Conservation (phyloP, 2,329 filamentous ascomycete species). For the Hymenoscyphus scutula region DNA sequence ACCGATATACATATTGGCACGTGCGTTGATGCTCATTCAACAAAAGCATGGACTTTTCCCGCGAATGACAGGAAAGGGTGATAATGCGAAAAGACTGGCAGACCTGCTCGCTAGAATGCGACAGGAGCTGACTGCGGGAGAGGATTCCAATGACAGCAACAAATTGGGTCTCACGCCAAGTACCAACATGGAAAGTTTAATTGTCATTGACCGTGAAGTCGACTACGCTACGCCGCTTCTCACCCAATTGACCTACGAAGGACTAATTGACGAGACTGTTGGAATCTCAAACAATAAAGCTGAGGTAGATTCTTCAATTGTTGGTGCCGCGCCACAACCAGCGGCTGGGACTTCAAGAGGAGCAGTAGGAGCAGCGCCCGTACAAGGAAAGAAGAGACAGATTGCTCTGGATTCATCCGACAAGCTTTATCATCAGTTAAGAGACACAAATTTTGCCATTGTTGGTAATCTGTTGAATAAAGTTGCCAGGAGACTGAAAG, state of each 20-base stretch:
- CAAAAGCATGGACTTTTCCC: constrained; percentile 91
- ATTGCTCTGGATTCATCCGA: constrained; percentile 87
- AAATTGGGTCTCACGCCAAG: constrained; percentile 77
- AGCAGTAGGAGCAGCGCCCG: constrained; percentile 53
- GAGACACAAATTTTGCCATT: constrained; percentile 92
- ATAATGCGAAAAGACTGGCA: constrained; percentile 84
- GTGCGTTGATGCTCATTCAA: constrained; percentile 91
- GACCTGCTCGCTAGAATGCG: constrained; percentile 89
- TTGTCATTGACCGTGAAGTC: constrained; percentile 92
- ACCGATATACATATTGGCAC: constrained; percentile 82
- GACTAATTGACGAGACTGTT: constrained; percentile 89
- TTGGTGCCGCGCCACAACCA: constrained; percentile 67
- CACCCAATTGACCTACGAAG: constrained; percentile 95
- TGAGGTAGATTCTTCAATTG: constrained; percentile 86
- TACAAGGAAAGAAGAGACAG: constrained; percentile 75
- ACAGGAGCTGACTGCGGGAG: constrained; percentile 79
- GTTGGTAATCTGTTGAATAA: constrained; percentile 88
- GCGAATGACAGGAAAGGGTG: constrained; percentile 90
- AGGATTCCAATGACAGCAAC: constrained; percentile 62
- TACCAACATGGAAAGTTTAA: constrained; percentile 81
- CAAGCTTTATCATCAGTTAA: constrained; percentile 80
- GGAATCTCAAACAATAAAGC: constrained; percentile 89
- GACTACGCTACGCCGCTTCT: constrained; percentile 90
- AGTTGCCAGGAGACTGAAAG: constrained; percentile 80
- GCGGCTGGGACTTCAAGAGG: constrained; percentile 50